phyloP scores from a whole-genome alignment of 2,329 filamentous ascomycete species.

The Colletotrichum ledebouriae region DNA sequence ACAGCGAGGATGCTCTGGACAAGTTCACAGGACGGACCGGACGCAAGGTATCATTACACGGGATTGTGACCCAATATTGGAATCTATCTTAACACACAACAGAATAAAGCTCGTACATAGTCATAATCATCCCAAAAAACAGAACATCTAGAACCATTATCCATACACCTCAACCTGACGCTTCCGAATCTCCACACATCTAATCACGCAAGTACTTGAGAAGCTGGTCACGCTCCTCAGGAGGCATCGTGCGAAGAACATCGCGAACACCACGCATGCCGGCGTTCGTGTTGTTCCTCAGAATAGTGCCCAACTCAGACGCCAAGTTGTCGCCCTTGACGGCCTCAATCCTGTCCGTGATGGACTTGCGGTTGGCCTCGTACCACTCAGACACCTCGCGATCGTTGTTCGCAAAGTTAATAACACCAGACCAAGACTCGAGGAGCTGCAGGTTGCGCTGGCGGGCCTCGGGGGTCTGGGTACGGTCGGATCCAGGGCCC shows the following conservation, averaged over 20 bases:
- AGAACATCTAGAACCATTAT: conserved; percentile 21
- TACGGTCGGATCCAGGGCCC: conserved; percentile 53
- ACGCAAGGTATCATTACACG: conserved; percentile 16
- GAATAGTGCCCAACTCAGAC: conserved; percentile 59
- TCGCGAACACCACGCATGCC: conserved; percentile 88
- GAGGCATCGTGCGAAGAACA: conserved; percentile 87
- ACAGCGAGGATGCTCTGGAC: too few species aligned
- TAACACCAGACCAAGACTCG: conserved; percentile 84
- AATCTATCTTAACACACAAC: conserved; percentile 36
- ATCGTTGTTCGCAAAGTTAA: conserved; percentile 84
- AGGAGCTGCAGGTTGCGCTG: conserved; percentile 79
- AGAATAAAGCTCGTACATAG: conserved; percentile 39
- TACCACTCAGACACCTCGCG: conserved; percentile 93
- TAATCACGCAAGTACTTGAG: conserved; percentile 70
- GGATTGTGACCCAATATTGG: conserved; percentile 24
- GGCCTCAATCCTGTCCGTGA: conserved; percentile 86
- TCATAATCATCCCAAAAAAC: conserved; percentile 36
- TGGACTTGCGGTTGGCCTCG: conserved; percentile 88
- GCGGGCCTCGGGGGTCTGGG: conserved; percentile 67
- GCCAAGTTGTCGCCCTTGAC: conserved; percentile 80
- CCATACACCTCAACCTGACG: conserved; percentile 24
- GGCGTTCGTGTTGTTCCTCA: conserved; percentile 70
- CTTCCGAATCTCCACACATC: neutral
- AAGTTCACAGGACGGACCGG: too few species aligned
- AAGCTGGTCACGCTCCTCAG: conserved; percentile 88